Percentiles rank a stretch among this genome's conserved stretches.
Evolutionary conservation across 495 filamentous ascomycete genomes (phyloP).

Genomic region (Aspergillus sclerotiicarbonarius): DNA sequence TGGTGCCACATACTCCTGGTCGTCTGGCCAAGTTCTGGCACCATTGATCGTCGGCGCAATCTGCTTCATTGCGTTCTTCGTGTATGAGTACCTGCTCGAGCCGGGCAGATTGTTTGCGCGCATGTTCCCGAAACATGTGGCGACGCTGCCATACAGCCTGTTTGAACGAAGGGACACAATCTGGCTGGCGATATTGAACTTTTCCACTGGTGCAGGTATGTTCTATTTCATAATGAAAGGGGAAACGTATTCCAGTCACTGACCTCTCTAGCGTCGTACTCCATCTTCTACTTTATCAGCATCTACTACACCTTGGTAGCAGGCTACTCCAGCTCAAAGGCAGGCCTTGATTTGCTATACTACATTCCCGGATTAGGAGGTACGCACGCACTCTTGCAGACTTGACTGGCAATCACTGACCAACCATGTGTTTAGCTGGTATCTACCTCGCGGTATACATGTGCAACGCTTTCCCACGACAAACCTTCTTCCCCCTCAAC

Average conservation of each 20-base stretch:
- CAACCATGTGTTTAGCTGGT: slow-evolving; percentile 34
- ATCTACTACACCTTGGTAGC: slow-evolving; percentile 58
- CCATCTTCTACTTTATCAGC: slow-evolving; percentile 60
- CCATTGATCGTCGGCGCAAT: slow-evolving; percentile 50
- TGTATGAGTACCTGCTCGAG: slow-evolving; percentile 56
- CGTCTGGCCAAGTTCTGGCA: slow-evolving; percentile 46
- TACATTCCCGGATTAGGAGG: slow-evolving; percentile 44
- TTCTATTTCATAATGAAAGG: not conserved
- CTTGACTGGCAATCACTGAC: not conserved
- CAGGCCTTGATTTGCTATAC: slow-evolving; percentile 52
- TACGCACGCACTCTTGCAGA: slow-evolving; percentile 11
- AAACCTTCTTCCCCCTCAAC: slow-evolving; percentile 53
- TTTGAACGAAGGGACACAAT: slow-evolving; percentile 49
- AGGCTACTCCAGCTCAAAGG: slow-evolving; percentile 40
- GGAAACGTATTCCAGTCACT: not conserved
- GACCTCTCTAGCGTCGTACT: slow-evolving; percentile 34
- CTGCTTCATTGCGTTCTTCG: slow-evolving; percentile 44
- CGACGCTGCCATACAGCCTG: slow-evolving; percentile 58
- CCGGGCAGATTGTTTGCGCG: slow-evolving; percentile 40
- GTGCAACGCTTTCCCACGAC: slow-evolving; percentile 54
- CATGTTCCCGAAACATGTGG: slow-evolving; percentile 44
- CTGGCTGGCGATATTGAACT: slow-evolving; percentile 53
- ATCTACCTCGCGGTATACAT: slow-evolving; percentile 53
- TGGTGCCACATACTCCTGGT: slow-evolving; percentile 56
- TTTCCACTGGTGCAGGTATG: slow-evolving; percentile 48